Evolutionary conservation across 192 early-diverging fungal genomes (phyloP), one percentile per base, ranked within the genome.

Genomic region (Coemansia sp.): DNA sequence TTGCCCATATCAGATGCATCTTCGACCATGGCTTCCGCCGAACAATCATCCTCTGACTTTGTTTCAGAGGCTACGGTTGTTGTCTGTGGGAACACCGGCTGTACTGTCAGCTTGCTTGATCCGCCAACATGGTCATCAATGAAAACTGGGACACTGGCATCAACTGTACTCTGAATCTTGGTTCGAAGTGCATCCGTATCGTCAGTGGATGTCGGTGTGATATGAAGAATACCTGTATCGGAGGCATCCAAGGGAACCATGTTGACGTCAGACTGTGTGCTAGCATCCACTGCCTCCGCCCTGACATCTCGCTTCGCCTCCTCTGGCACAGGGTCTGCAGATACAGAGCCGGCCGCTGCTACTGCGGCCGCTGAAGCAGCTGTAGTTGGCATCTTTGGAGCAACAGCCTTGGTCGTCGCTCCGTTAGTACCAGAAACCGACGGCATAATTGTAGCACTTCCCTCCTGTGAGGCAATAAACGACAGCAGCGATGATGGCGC

Each of bases 161-260:
- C 73, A 7, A 66, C 57, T 1, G 59, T 51, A 2, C 43, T 53
- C n/a, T 59, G 55, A 18, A 69, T 69, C 53, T 50, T 69, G 11
- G 62, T 44, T 27, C 52, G 37, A 40, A 69, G 18, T 9, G 43
- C 56, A 13, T 69, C 61, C 23, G 49, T 44, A 11, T 66, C 57
- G 9, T 66, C 67, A 8, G 23, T 48, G 13, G 51, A 55, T 4
- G 59, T 55, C 1, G 67, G 55, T 2, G 44, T 37, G 41, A 76
- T 69, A 21, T 76, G 73, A 52, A 76, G 33, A 11, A 76, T 76
- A 5, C 73, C 73, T 14, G 73, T 76, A 37, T 76, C 73, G 21
- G 73, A 76, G 0, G 73, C 73, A 49, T 76, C 73, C 55, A 76
- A 59, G 23, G 67, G 73, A 44, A 62, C 59, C 17, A 57, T 53